Percentiles rank a stretch among this genome's conserved stretches.
Evolutionary conservation across 192 early-diverging fungal genomes (phyloP).

Genomic region (Backusella tarrabulga): DNA sequence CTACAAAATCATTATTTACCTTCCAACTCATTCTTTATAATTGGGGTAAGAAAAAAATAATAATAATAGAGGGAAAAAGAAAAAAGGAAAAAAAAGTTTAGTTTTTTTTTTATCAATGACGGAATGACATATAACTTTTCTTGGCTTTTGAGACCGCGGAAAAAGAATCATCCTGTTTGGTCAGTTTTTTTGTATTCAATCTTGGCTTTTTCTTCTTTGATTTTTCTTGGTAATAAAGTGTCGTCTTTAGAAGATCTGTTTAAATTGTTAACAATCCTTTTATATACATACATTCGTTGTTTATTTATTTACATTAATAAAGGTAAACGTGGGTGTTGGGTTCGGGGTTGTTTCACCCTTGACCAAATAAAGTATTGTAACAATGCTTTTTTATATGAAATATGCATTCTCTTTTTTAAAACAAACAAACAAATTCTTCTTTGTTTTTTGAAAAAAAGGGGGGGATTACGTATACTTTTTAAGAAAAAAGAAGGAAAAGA

Average conservation of each 20-base stretch:
- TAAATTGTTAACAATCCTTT: background rate
- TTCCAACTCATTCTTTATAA: constrained; percentile 24
- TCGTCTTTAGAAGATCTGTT: background rate
- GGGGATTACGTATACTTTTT: background rate
- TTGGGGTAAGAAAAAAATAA: background rate
- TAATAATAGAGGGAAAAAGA: constrained; percentile 2
- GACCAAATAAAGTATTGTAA: background rate
- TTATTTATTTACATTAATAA: background rate
- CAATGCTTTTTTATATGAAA: background rate
- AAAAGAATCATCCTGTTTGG: background rate
- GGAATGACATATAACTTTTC: background rate
- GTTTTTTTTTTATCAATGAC: background rate
- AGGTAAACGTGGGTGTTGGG: background rate
- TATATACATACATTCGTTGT: background rate
- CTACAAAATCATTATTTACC: constrained; percentile 1
- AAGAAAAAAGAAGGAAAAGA: background rate
- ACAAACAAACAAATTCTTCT: background rate
- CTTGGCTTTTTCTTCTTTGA: background rate
- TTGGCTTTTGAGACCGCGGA: constrained; percentile 5
- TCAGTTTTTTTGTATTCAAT: background rate
- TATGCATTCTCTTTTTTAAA: background rate
- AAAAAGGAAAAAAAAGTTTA: background rate
- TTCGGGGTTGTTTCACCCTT: background rate
- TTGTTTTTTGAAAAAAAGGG: background rate
- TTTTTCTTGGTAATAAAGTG: background rate